phyloP scores from a whole-genome alignment of 1,284 basidiomycete genomes.

The Leccinum cinnamomeum region DNA sequence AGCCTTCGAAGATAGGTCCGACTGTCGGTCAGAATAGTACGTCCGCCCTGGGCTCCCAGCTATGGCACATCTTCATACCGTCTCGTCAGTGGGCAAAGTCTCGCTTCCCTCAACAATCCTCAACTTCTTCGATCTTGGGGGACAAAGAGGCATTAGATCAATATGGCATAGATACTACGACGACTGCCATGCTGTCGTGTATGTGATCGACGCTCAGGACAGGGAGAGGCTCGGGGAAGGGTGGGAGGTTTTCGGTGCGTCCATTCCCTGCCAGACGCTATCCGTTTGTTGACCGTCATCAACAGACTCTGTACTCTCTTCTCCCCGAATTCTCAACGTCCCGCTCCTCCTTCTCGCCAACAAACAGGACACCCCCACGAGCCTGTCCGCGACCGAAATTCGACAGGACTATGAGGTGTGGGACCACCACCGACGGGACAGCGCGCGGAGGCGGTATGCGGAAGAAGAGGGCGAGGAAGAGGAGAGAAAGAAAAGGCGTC shows the following conservation, averaged over 20 bases:
- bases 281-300: conserved; percentile 16
- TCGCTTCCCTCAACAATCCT: conserved; percentile 87
- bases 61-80: neutral
- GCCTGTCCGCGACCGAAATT: conserved; percentile 85
- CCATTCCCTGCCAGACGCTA: neutral
- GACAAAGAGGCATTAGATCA: conserved; percentile 85
- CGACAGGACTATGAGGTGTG: conserved; percentile 88
- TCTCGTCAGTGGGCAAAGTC: conserved; percentile 78
- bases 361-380: conserved; percentile 83
- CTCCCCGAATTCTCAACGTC: conserved; percentile 83
- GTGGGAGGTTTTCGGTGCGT: conserved; percentile 92
- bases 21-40: conserved; percentile 94
- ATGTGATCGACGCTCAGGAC: conserved; percentile 89
- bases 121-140: conserved; percentile 94
- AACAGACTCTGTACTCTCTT: conserved; percentile 79
- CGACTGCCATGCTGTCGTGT: conserved; percentile 92
- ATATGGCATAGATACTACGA: conserved; percentile 95
- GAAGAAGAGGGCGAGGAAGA: conserved; percentile 37
- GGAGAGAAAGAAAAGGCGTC: conserved; percentile 56
- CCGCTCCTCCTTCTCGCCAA: conserved; percentile 89
- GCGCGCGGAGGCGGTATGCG: conserved; percentile 46
- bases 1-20: conserved; percentile 88
- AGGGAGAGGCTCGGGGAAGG: conserved; percentile 83
- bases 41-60: conserved; percentile 24
- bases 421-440: conserved; percentile 74